Evolutionary conservation across 495 filamentous ascomycete genomes (phyloP), one percentile per base, ranked within the genome.

Genomic region (Cryomyces antarcticus): DNA sequence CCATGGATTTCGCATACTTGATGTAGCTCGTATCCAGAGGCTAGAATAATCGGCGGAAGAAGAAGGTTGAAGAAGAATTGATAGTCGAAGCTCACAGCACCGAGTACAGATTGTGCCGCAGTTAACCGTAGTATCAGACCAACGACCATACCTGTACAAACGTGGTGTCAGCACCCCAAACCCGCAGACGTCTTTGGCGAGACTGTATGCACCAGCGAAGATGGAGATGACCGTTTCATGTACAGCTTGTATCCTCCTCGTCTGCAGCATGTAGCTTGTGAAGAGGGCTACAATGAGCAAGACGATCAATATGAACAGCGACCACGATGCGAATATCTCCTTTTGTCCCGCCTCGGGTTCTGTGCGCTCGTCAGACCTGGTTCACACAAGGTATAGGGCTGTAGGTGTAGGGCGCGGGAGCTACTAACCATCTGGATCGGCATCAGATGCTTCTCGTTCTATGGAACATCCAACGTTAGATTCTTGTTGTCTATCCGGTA

Each of bases 21-120:
- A 58, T 97, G 89, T 33, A 97, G 61, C 61, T 97, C 89, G 64
- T 96, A 97, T 35, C 89, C 89, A 30, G 87, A 94, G 31, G 86
- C 87, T 36, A 97, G 69, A 59, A 97, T 97, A 55, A 97, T 97
- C 6, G 89, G 89, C 31, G 89, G 89, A 30, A 97, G 77, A 34
- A 97, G 78, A 43, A 97, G 75, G 60, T 96, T 97, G 67, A 97
- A 97, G 68, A 97, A 97, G 61, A 94, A 87, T 54, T 95, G 86
- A 59, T 96, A 94, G 64, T 96, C 77, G 67, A 97, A 97, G 58
- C 78, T 89, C 48, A 97, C 82, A 47, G 80, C 72, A 47, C 79
- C 77, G 57, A 83, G 80, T 45, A 97, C 85, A 49, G 77, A 80
- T 34, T 83, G 77, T 48, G 76, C 75, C 41, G 77, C 69, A 38